These are phyloP conservation scores for Diospyros lotus DNA, from an alignment of 148 eudicot genomes.

Conservation along the genomic window DNA sequence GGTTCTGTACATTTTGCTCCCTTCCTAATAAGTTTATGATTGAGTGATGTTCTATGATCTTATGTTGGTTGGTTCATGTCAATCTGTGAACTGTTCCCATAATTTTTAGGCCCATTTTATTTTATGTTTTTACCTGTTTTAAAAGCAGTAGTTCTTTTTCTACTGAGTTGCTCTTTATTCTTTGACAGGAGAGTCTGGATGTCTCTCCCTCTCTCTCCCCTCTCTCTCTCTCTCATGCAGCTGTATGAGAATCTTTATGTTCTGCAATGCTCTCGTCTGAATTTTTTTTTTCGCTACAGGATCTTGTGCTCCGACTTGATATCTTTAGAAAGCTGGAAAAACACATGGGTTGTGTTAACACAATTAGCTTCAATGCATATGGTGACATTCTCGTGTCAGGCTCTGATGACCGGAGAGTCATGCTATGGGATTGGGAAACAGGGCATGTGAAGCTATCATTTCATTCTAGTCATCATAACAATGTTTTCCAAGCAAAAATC, in stretches of 20 bases:
- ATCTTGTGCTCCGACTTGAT: slow-evolving; percentile 72
- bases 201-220: neutral
- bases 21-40: neutral
- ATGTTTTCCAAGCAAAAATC: slow-evolving; percentile 90
- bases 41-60: neutral
- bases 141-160: too few relatives aligned
- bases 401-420: slow-evolving; percentile 81
- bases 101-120: neutral
- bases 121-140: neutral
- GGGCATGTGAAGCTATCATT: slow-evolving; percentile 64
- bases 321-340: slow-evolving; percentile 59
- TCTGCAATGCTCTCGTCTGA: neutral
- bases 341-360: slow-evolving; percentile 93
- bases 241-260: neutral
- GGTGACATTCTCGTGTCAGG: slow-evolving; percentile 88
- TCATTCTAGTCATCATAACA: slow-evolving; percentile 70
- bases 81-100: neutral
- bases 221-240: neutral
- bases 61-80: neutral
- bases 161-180: neutral
- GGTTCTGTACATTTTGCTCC: too few relatives aligned
- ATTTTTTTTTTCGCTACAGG: slow-evolving; percentile 39
- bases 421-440: slow-evolving; percentile 88
- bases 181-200: neutral
- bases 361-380: slow-evolving; percentile 69